Percentiles rank a stretch among this genome's conserved stretches.
Conservation (phyloP, 345 rosid species). For the Murraya paniculata region DNA sequence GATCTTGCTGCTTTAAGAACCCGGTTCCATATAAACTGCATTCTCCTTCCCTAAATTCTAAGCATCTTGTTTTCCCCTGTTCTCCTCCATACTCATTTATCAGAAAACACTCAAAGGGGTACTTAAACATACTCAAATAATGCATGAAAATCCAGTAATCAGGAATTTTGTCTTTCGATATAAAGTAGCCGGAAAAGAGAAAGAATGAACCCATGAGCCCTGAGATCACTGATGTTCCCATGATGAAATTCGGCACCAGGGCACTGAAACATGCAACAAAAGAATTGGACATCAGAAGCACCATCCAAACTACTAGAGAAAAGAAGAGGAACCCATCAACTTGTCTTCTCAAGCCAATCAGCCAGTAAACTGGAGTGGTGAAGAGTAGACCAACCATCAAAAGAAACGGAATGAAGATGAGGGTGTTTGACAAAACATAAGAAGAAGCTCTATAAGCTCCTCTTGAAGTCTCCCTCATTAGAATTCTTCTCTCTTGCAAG, state of each 20-base stretch:
- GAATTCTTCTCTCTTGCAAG: constrained; percentile 76
- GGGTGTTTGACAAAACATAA: constrained; percentile 65
- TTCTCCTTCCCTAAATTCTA: constrained; percentile 30
- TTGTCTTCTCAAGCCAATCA: constrained; percentile 63
- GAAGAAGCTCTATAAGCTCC: constrained; percentile 75
- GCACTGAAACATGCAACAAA: constrained; percentile 92
- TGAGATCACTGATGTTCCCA: constrained; percentile 87
- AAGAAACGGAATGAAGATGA: constrained; percentile 72
- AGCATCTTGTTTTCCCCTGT: constrained; percentile 38
- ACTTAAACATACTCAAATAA: constrained; percentile 75
- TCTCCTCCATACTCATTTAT: constrained; percentile 75
- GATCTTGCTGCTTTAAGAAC: constrained; percentile 59
- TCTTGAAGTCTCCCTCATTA: constrained; percentile 77
- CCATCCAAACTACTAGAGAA: constrained; percentile 72
- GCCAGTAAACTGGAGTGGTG: constrained; percentile 82
- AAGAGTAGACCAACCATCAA: constrained; percentile 63
- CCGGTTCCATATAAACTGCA: constrained; percentile 43
- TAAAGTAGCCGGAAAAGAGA: constrained; percentile 86
- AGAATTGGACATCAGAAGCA: constrained; percentile 75
- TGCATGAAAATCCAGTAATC: constrained; percentile 88
- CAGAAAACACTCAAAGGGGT: constrained; percentile 78
- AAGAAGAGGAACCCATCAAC: constrained; percentile 68
- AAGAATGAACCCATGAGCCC: constrained; percentile 95
- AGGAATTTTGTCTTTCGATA: constrained; percentile 61
- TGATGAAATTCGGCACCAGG: constrained; percentile 87